Percentiles rank a stretch among this genome's conserved stretches.
phyloP scores from a whole-genome alignment of 805 yeast genomes.

The Suhomyces faveliae region DNA sequence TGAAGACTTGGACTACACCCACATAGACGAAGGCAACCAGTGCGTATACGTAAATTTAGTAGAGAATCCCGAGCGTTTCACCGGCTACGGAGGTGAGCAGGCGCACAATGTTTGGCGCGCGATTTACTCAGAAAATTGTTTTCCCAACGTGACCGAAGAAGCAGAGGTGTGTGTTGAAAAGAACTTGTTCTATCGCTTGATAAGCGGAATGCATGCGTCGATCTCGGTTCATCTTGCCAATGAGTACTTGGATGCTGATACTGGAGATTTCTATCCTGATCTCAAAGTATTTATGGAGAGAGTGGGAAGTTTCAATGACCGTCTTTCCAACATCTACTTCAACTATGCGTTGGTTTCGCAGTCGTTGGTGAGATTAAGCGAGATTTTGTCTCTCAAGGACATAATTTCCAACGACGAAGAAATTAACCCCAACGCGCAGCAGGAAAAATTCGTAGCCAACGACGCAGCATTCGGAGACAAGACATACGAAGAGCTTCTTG shows the following conservation, averaged over 20 bases:
- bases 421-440: slow-evolving; percentile 9
- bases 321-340: slow-evolving; percentile 86
- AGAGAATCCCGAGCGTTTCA: slow-evolving; percentile 92
- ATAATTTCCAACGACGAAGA: slow-evolving; percentile 24
- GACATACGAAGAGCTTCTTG: slow-evolving; percentile 28
- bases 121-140: slow-evolving; percentile 89
- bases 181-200: slow-evolving; percentile 78
- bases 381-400: slow-evolving; percentile 28
- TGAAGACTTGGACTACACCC: slow-evolving; percentile 65
- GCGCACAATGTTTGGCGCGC: slow-evolving; percentile 91
- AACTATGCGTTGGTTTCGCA: slow-evolving; percentile 86
- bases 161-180: slow-evolving; percentile 67
- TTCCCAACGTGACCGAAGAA: slow-evolving; percentile 40
- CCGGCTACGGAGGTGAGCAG: slow-evolving; percentile 93
- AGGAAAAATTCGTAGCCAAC: slow-evolving; percentile 49
- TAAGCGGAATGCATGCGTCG: slow-evolving; percentile 94
- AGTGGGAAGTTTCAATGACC: slow-evolving; percentile 87
- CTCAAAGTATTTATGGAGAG: slow-evolving; percentile 78
- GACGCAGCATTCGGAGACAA: slow-evolving; percentile 32
- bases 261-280: slow-evolving; percentile 84
- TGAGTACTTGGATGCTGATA: slow-evolving; percentile 60
- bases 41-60: slow-evolving; percentile 83
- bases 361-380: slow-evolving; percentile 62
- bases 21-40: slow-evolving; percentile 60
- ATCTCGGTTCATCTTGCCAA: slow-evolving; percentile 90